Base-by-base conservation (phyloP, 169 alveolate species). In the Eimeria necatrix region DNA sequence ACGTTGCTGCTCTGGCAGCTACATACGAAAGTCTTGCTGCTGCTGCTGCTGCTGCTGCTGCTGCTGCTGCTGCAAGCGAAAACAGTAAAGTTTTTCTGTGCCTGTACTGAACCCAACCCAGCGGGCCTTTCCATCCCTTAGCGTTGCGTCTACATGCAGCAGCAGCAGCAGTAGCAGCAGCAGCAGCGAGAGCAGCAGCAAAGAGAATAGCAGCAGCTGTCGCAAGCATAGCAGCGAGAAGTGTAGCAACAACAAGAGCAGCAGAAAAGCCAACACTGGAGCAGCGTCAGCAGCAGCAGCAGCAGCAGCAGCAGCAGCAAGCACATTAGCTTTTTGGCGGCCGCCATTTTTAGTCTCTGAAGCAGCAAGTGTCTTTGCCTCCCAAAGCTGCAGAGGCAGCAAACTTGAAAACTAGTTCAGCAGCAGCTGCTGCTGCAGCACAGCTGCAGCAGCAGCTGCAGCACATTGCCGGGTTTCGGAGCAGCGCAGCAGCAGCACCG, bases 151-250 rank as follows among this genome's bases (percentile, higher is more conserved):
- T 74, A 22, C 85, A 49, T 41, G 22, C 18, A 41, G 85, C 59
- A 74, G 59, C 60, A 26, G 60, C 26, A 46, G 59, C 85, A 26
- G 52, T 60, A 46, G 71, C 89, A 80, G 89, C 89, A 52, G 51
- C 32, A 52, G 89, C 89, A 80, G 71, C 71, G 49, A 51, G 70
- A 49, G 89, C 49, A 80, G 70, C 89, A 49, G 89, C 70, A 80
- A 20, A 68, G 80, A 14, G 41, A 68, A 56, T 18, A 56, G 68
- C 80, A 9, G 80, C 80, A 68, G 80, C 80, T 18, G 80, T n/a
- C 0, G 32, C 80, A 68, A 24, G 41, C 10, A 6, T 24, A 68
- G 80, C 80, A 26, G 81, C 26, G n/a, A 70, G 46, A 70, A n/a
- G 18, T 0, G 81, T 10, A 70, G 46, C 9, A 81, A 12, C 90